Percentiles rank a stretch among this genome's conserved stretches.
Conservation (phyloP, 148 eudicot genomes). For the Drosera capensis region DNA sequence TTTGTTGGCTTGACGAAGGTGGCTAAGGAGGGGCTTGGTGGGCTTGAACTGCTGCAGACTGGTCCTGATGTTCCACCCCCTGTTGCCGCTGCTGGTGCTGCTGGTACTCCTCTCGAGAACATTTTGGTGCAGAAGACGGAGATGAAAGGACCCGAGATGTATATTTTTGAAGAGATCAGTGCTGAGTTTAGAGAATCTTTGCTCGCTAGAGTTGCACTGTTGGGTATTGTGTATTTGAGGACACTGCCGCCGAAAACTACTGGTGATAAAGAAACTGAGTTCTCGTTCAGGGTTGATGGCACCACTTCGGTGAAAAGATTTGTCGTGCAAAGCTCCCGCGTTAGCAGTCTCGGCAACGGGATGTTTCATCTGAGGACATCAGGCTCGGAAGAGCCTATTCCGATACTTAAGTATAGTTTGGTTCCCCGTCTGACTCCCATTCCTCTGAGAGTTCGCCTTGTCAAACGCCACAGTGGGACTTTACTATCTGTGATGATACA, state of each 20-base stretch:
- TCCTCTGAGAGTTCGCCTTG: constrained; percentile 69
- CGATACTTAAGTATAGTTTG: constrained; percentile 64
- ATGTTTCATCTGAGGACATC: constrained; percentile 69
- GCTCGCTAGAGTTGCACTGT: constrained; percentile 73
- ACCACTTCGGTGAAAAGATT: constrained; percentile 49
- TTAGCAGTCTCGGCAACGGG: constrained; percentile 81
- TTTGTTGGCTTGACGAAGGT: constrained; percentile 64
- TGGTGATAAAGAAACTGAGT: constrained; percentile 80
- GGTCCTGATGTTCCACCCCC: constrained; percentile 50
- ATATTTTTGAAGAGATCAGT: constrained; percentile 57
- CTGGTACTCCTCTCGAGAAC: constrained; percentile 51
- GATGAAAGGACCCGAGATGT: constrained; percentile 93
- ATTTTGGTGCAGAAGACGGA: constrained; percentile 56
- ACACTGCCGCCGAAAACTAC: constrained; percentile 60
- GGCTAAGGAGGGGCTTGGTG: constrained; percentile 66
- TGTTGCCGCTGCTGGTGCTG: constrained; percentile 21
- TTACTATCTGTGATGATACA: constrained; percentile 89
- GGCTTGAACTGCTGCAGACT: constrained; percentile 74
- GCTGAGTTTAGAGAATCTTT: constrained; percentile 84
- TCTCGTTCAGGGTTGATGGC: constrained; percentile 77
- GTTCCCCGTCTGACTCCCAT: constrained; percentile 67
- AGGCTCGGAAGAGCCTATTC: constrained; percentile 61
- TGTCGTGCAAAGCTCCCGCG: constrained; percentile 48
- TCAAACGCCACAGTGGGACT: constrained; percentile 79
- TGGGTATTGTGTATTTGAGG: constrained; percentile 62